Evolutionary conservation across 2,329 filamentous ascomycete genomes (phyloP), one percentile per base, ranked within the genome.

Genomic region (Neofusicoccum kwambonambiense): DNA sequence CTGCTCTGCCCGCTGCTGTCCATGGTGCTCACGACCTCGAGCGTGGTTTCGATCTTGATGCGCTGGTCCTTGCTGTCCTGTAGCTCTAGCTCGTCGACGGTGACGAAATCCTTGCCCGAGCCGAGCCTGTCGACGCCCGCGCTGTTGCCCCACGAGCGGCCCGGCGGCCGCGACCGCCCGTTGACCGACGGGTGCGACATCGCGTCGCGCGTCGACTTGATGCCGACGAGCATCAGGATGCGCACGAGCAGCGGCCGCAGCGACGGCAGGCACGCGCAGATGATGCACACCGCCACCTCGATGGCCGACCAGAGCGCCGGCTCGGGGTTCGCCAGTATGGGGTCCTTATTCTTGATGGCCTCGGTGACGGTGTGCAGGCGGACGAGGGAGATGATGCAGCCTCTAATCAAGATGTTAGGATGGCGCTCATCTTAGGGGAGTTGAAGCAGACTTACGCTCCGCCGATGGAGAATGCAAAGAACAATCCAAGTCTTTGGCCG

Each of bases 181-280:
- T 15, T 13, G 35, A 22, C 6, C 15, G 51, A 56, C 11, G 51
- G 51, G 19, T 39, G 15, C 9, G 51, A 56, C 6, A 35, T 13
- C 8, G 31, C 19, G 5, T 22, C 34, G 35, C 9, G 39, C 4
- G 51, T 19, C 11, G 51, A 51, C 27, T 15, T 45, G 22, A 69
- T 67, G 50, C 81, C 81, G 67, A 82, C 77, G 35, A 80, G 12
- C 6, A 22, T 13, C 47, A 51, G 22, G 3, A 35, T 68, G 0
- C 74, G 57, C 27, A 45, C 31, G n/a, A 62, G 45, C 5, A 62
- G 57, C 11, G 57, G 57, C 2, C 57, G 42, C 6, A 62, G 54
- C 19, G 54, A 58, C 12, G 54, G 54, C 22, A 58, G 22, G 34
- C 54, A 74, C 17, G 74, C 74, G 66, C 74, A 75, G 1, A 76